Percentiles rank a stretch among this genome's conserved stretches.
Conservation (phyloP, 305 asterid genomes). For the Galium porrigens region DNA sequence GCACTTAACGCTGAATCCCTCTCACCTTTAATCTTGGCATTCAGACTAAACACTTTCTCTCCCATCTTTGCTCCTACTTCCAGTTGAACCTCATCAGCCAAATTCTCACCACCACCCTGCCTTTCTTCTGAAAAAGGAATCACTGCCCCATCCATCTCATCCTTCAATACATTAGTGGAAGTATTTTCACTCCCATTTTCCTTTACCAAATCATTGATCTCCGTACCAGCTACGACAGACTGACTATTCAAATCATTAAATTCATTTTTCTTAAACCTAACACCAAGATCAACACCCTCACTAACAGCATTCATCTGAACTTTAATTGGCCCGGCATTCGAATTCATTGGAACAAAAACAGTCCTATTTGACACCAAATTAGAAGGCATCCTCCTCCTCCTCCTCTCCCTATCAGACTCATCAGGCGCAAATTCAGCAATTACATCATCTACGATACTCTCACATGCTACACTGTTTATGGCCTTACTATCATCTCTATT, state of each 20-base stretch:
- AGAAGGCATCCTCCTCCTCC: slow-evolving; percentile 48
- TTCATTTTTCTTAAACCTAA: slow-evolving; percentile 21
- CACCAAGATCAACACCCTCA: slow-evolving; percentile 21
- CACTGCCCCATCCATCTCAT: slow-evolving; percentile 21
- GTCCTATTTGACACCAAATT: slow-evolving; percentile 15
- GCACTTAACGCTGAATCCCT: slow-evolving; percentile 65
- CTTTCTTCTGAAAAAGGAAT: slow-evolving; percentile 19
- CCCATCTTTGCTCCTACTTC: slow-evolving; percentile 25
- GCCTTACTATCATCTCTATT: slow-evolving; percentile 32
- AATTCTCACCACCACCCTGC: slow-evolving; percentile 18
- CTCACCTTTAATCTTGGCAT: slow-evolving; percentile 53
- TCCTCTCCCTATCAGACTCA: slow-evolving; percentile 63
- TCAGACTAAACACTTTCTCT: slow-evolving; percentile 44
- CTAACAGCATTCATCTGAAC: slow-evolving; percentile 27
- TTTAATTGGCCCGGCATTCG: slow-evolving; percentile 24
- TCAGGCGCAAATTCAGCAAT: slow-evolving; percentile 89
- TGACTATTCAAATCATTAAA: slow-evolving; percentile 18
- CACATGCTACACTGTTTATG: slow-evolving; percentile 36
- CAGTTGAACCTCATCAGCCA: slow-evolving; percentile 23
- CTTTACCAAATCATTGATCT: slow-evolving; percentile 13
- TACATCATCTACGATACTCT: slow-evolving; percentile 74
- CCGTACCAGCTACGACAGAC: slow-evolving; percentile 13
- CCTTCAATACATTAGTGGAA: slow-evolving; percentile 9
- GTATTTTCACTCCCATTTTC: slow-evolving; percentile 14
- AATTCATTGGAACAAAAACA: slow-evolving; percentile 16